Evolutionary conservation across 2,329 filamentous ascomycete genomes (phyloP).

Genomic region (Balansia obtecta): DNA sequence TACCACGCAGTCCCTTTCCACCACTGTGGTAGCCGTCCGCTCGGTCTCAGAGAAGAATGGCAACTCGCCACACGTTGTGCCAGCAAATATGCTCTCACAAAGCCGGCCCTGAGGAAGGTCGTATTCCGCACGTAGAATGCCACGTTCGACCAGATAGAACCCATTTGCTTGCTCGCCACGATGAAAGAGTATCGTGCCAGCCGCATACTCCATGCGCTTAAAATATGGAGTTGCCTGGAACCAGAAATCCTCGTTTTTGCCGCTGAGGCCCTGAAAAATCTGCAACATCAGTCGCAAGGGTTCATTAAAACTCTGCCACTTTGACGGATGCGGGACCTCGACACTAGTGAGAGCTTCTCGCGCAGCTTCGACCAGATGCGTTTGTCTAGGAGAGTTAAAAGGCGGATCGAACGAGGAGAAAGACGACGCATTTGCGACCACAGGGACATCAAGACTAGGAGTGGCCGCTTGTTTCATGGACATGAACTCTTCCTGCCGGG

Average conservation of each 20-base stretch:
- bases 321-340: slow-evolving; percentile 45
- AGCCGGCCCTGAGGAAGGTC: slow-evolving; percentile 79
- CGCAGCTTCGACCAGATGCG: slow-evolving; percentile 67
- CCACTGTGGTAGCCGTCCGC: slow-evolving; percentile 74
- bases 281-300: slow-evolving; percentile 86
- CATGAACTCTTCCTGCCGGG: slow-evolving; percentile 49
- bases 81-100: slow-evolving; percentile 84
- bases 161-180: slow-evolving; percentile 65
- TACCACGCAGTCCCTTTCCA: slow-evolving; percentile 68
- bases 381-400: slow-evolving; percentile 70
- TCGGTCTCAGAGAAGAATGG: slow-evolving; percentile 91
- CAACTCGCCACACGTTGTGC: slow-evolving; percentile 88
- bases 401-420: slow-evolving; percentile 24
- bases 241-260: slow-evolving; percentile 92
- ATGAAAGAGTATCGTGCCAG: slow-evolving; percentile 64
- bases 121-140: slow-evolving; percentile 84
- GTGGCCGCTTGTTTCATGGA: slow-evolving; percentile 29
- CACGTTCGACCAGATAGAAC: slow-evolving; percentile 84
- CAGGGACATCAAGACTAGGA: slow-evolving; percentile 36
- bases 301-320: slow-evolving; percentile 80
- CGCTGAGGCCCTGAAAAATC: slow-evolving; percentile 81
- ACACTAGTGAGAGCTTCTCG: slow-evolving; percentile 59
- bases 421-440: slow-evolving; percentile 17
- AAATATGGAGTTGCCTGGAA: slow-evolving; percentile 71
- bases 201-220: slow-evolving; percentile 48